Conservation (phyloP, 2,329 filamentous ascomycete genomes). For the Colletotrichum brevisporum region DNA sequence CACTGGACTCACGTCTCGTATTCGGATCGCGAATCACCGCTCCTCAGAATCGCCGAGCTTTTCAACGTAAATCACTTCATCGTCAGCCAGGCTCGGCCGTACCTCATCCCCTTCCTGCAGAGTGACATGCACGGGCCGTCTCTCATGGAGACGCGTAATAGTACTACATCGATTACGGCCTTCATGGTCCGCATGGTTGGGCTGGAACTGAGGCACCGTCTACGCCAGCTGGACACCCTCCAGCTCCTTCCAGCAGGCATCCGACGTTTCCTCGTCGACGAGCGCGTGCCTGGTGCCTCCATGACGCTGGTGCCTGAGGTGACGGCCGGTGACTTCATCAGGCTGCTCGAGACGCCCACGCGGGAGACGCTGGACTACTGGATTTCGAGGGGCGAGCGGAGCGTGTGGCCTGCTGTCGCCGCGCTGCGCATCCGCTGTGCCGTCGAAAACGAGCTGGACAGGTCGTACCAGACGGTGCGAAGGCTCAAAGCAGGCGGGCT, state of each 20-base stretch:
- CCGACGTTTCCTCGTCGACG: conserved; percentile 84
- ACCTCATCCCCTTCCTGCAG: conserved; percentile 87
- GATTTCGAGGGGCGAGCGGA: conserved; percentile 87
- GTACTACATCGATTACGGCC: conserved; percentile 69
- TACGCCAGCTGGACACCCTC: conserved; percentile 85
- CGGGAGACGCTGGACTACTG: conserved; percentile 83
- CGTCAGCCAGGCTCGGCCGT: conserved; percentile 91
- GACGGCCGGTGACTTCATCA: conserved; percentile 78
- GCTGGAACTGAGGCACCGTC: conserved; percentile 83
- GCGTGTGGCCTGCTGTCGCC: conserved; percentile 91
- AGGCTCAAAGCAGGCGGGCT: conserved; percentile 69
- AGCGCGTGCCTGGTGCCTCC: conserved; percentile 82
- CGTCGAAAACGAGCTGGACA: conserved; percentile 89
- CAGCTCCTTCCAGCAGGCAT: conserved; percentile 79
- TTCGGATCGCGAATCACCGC: conserved; percentile 74
- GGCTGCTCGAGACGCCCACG: conserved; percentile 87
- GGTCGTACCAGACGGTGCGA: conserved; percentile 85
- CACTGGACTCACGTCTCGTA: conserved; percentile 77
- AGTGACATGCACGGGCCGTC: conserved; percentile 84
- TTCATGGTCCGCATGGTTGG: conserved; percentile 78
- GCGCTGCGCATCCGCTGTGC: conserved; percentile 86
- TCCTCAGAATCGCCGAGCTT: conserved; percentile 82
- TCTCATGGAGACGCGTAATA: conserved; percentile 70
- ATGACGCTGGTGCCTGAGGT: conserved; percentile 89
- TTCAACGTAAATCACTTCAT: conserved; percentile 98